Evolutionary conservation across 768 basidiomycete genomes (phyloP), one percentile per base, ranked within the genome.

Genomic region (Pulveroboletus sp.): DNA sequence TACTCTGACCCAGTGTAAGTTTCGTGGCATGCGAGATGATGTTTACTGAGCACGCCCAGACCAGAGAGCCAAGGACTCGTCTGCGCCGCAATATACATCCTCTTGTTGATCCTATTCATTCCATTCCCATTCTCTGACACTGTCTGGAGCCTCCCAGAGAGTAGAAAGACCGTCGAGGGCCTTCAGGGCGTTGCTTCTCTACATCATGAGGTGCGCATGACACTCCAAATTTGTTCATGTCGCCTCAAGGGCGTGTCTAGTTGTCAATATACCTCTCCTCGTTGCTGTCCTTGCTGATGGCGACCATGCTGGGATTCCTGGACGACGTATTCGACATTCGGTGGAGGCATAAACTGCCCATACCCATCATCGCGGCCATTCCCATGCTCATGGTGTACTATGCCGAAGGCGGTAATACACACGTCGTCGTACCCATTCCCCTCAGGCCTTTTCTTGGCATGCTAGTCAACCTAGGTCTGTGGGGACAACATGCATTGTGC

Each of bases 321-420:
- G 97, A 99, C 61, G 97, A 99, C 67, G 80, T 98, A 5, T 99
- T 98, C 58, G 97, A 99, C 65, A 97, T 99, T 56, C 84, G 97
- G 16, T 99, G 97, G 97, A 73, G 97, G 49, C 93, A 98, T 70
- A 99, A 99, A 67, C 72, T 99, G 12, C 97, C 97, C 0, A 94
- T 99, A 45, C 97, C 97, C 0, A 81, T 99, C 62, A 89, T 99
- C 52, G 95, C 93, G 1, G 90, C 90, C 19, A 89, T 99, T 14
- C 97, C 97, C 3, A 78, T 98, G 17, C 75, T 99, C 21, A 86
- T 98, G 73, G 95, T 97, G 9, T 99, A 98, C 69, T 95, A 90
- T 66, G 92, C 97, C 2, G 95, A 95, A 59, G 80, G 81, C 10
- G 97, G 97, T 9, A 85, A 94, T 57, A 99, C 97, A 0, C 82